These are phyloP conservation scores for Leccinum rimulosum DNA, from an alignment of 768 basidiomycete genomes.

Conservation along the genomic window DNA sequence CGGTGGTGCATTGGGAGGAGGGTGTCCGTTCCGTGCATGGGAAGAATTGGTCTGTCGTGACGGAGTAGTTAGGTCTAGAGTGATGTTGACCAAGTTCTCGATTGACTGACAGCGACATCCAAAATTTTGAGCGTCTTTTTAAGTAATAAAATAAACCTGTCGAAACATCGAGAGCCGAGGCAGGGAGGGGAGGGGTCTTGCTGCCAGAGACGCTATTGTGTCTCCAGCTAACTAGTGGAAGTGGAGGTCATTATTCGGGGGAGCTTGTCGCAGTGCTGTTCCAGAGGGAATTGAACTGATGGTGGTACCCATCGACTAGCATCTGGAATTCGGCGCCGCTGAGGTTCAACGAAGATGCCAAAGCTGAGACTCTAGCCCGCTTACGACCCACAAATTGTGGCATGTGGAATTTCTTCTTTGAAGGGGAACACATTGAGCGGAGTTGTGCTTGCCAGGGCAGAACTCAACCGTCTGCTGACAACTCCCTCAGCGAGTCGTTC, in stretches of 20 bases:
- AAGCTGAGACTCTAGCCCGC: background rate
- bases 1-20: too few species aligned
- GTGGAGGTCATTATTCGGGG: too few species aligned
- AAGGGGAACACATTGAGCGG: constrained; percentile 12
- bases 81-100: background rate
- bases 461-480: background rate
- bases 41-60: constrained; percentile 2
- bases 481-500: background rate
- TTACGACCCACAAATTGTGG: constrained; percentile 7
- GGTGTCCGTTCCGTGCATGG: background rate
- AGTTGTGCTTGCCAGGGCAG: constrained; percentile 14
- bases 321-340: background rate
- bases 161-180: background rate
- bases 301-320: background rate
- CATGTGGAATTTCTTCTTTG: constrained; percentile 11
- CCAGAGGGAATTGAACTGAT: background rate
- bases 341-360: background rate
- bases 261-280: background rate
- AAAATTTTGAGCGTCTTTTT: background rate
- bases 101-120: background rate
- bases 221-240: background rate
- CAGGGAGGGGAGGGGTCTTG: too few species aligned
- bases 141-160: background rate
- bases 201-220: background rate
- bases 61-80: background rate